phyloP scores from a whole-genome alignment of 164 flowering plant genomes.

The Piper longum region DNA sequence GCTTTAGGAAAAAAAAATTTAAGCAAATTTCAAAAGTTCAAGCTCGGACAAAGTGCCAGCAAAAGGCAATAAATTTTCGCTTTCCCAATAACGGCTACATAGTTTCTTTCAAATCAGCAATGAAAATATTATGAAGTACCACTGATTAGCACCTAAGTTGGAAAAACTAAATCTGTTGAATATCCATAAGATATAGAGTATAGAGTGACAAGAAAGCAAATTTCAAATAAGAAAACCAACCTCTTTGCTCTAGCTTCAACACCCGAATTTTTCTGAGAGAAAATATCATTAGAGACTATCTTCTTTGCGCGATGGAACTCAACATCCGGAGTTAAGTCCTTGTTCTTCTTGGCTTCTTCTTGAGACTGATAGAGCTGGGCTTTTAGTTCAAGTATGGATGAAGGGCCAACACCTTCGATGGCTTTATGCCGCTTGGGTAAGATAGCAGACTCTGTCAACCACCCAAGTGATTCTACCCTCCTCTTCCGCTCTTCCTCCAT shows the following conservation, averaged over 20 bases:
- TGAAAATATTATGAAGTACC: too few species aligned
- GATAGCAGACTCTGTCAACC: constrained; percentile 89
- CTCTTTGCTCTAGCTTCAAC: constrained; percentile 71
- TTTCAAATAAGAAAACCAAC: constrained; percentile 18
- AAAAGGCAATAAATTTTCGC: background rate
- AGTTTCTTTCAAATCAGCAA: too few species aligned
- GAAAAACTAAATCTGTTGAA: too few species aligned
- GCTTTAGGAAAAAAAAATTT: too few species aligned
- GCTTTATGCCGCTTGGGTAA: constrained; percentile 83
- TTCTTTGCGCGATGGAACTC: constrained; percentile 75
- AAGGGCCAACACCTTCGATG: constrained; percentile 84
- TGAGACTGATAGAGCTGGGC: constrained; percentile 94
- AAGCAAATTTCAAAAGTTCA: background rate
- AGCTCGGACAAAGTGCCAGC: background rate
- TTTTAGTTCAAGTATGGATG: constrained; percentile 80
- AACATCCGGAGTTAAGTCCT: constrained; percentile 28
- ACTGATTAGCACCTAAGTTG: too few species aligned
- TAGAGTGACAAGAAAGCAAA: background rate
- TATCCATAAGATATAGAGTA: background rate
- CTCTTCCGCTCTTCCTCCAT: constrained; percentile 29
- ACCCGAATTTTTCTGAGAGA: constrained; percentile 68
- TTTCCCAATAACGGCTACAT: too few species aligned
- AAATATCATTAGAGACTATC: constrained; percentile 32
- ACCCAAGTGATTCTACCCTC: constrained; percentile 82
- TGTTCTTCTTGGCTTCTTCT: constrained; percentile 51